Conservation (phyloP, 2,329 filamentous ascomycete genomes). For the Alternaria arbusti region DNA sequence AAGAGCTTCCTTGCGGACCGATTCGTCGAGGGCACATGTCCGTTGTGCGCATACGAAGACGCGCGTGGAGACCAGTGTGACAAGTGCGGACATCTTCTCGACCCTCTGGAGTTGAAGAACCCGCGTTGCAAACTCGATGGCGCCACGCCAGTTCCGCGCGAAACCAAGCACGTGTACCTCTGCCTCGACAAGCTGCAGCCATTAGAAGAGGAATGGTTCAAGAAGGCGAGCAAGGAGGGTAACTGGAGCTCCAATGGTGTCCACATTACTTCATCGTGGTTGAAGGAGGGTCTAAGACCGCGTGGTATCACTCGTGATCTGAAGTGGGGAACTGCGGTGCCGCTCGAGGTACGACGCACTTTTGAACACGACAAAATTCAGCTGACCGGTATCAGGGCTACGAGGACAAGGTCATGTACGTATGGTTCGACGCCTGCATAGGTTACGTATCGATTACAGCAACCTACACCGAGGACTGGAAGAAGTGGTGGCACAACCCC, state of each 20-base stretch:
- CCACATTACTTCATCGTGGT: slow-evolving; percentile 79
- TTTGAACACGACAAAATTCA: background rate
- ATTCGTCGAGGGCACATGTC: slow-evolving; percentile 81
- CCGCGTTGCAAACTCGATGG: slow-evolving; percentile 92
- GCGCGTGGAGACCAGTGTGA: slow-evolving; percentile 62
- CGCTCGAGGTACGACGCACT: slow-evolving; percentile 48
- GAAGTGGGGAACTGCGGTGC: slow-evolving; percentile 79
- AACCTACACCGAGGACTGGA: slow-evolving; percentile 87
- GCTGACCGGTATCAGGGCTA: slow-evolving; percentile 55
- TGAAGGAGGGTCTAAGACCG: slow-evolving; percentile 81
- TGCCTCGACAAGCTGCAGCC: slow-evolving; percentile 82
- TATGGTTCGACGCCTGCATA: slow-evolving; percentile 92
- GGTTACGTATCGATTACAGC: slow-evolving; percentile 96
- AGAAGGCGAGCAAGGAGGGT: slow-evolving; percentile 74
- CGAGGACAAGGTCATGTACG: slow-evolving; percentile 84
- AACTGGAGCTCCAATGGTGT: slow-evolving; percentile 77
- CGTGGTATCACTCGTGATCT: slow-evolving; percentile 91
- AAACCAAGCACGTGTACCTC: slow-evolving; percentile 93
- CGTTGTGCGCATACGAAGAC: slow-evolving; percentile 66
- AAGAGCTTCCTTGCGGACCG: slow-evolving; percentile 57
- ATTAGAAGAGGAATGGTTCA: slow-evolving; percentile 78
- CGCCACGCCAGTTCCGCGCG: slow-evolving; percentile 75
- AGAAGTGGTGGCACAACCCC: slow-evolving; percentile 92
- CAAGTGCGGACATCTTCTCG: slow-evolving; percentile 56
- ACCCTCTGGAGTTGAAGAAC: slow-evolving; percentile 56